Evolutionary conservation across 1,284 basidiomycete genomes (phyloP).

Genomic region (Boletus sp.): DNA sequence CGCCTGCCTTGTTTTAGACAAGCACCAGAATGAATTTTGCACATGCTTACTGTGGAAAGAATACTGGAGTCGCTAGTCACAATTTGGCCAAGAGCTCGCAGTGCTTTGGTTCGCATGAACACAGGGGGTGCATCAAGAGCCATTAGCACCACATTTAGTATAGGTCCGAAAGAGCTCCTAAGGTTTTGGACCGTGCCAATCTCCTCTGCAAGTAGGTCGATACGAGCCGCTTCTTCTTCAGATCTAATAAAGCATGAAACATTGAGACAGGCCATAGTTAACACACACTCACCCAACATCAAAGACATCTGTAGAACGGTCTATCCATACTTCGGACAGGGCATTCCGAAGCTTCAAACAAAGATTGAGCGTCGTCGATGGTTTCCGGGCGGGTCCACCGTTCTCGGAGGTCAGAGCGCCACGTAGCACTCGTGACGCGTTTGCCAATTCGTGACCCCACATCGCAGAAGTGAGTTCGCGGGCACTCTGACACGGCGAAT

Average conservation of each 20-base stretch:
- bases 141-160: conserved; percentile 70
- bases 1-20: conserved; percentile 46
- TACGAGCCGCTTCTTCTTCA: conserved; percentile 59
- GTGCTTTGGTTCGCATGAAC: conserved; percentile 86
- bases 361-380: conserved; percentile 42
- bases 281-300: conserved; percentile 59
- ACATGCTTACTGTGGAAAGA: conserved; percentile 58
- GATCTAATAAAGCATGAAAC: conserved; percentile 39
- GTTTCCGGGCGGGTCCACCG: conserved; percentile 23
- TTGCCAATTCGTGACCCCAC: conserved; percentile 71
- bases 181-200: conserved; percentile 73
- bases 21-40: background rate
- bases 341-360: conserved; percentile 55
- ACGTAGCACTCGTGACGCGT: conserved; percentile 54
- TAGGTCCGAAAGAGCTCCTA: conserved; percentile 73
- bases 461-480: conserved; percentile 68
- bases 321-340: conserved; percentile 66
- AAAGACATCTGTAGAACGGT: conserved; percentile 63
- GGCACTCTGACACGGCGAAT: conserved; percentile 49
- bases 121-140: conserved; percentile 80
- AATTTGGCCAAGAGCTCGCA: conserved; percentile 81
- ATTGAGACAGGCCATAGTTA: background rate
- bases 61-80: conserved; percentile 84
- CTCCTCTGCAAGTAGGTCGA: conserved; percentile 69
- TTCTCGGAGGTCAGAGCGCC: conserved; percentile 38